Conservation (phyloP, 495 filamentous ascomycete species). For the Aspergillus heteromorphus region DNA sequence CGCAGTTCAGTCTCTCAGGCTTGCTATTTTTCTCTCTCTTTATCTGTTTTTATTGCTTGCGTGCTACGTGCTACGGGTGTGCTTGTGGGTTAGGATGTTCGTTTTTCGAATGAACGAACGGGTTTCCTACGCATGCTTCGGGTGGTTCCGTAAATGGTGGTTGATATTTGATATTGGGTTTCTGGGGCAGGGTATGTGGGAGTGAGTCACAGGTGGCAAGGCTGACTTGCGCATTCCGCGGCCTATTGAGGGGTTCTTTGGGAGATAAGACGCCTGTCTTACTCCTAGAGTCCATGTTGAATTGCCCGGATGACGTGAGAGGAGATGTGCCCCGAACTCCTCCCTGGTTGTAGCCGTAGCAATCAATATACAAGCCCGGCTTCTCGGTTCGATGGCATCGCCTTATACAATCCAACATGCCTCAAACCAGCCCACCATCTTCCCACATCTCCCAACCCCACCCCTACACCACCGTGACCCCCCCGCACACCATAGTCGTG, state of each 20-base stretch:
- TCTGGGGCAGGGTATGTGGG: neutral
- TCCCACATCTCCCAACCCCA: neutral
- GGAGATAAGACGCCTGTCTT: neutral
- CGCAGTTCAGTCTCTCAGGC: neutral
- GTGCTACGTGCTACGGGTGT: too few relatives aligned
- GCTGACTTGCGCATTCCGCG: neutral
- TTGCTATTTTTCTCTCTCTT: neutral
- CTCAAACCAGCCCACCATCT: neutral
- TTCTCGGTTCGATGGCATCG: neutral
- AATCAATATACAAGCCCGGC: neutral
- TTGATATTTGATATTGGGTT: neutral
- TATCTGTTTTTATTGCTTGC: neutral
- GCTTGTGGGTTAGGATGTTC: too few relatives aligned
- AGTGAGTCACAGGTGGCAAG: neutral
- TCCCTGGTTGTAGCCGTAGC: neutral
- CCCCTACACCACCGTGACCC: constrained; percentile 7
- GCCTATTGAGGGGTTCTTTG: neutral
- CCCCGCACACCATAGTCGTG: constrained; percentile 22
- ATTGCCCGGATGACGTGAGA: neutral
- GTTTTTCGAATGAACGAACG: too few relatives aligned
- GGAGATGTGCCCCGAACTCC: neutral
- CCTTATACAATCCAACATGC: neutral
- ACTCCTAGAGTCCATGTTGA: neutral
- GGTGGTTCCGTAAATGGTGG: too few relatives aligned
- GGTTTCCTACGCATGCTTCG: too few relatives aligned